Conservation (phyloP, 2,329 filamentous ascomycete genomes). For the Alternaria postmessia region DNA sequence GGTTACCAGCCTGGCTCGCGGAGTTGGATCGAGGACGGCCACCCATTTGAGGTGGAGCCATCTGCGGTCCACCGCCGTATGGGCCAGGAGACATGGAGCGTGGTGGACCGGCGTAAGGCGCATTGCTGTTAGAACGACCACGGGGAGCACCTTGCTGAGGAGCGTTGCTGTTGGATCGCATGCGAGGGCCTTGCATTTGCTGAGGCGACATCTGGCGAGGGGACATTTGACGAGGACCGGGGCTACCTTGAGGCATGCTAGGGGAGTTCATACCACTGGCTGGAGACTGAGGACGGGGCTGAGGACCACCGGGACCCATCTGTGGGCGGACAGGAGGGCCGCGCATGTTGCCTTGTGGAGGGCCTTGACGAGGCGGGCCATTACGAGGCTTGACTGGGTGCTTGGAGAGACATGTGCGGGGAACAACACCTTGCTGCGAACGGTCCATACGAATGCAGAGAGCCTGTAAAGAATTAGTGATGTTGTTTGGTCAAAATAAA, state of each 20-base stretch:
- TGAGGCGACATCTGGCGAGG: slow-evolving; percentile 35
- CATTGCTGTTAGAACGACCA: slow-evolving; percentile 50
- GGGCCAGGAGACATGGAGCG: slow-evolving; percentile 53
- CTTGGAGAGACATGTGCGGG: slow-evolving; percentile 90
- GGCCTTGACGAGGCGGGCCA: slow-evolving; percentile 54
- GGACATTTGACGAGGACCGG: slow-evolving; percentile 44
- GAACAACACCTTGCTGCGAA: slow-evolving; percentile 90
- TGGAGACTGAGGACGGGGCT: slow-evolving; percentile 55
- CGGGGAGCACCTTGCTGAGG: slow-evolving; percentile 39
- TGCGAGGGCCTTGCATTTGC: slow-evolving; percentile 36
- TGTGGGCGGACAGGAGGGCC: slow-evolving; percentile 40
- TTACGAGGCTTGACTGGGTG: slow-evolving; percentile 87
- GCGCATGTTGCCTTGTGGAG: slow-evolving; percentile 52
- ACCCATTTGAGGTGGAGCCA: slow-evolving; percentile 41
- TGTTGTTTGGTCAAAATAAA: neutral
- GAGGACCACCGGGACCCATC: slow-evolving; percentile 45
- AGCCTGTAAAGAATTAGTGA: slow-evolving; percentile 63
- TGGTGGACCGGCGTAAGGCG: slow-evolving; percentile 44
- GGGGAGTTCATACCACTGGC: slow-evolving; percentile 59
- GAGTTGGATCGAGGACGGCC: slow-evolving; percentile 50
- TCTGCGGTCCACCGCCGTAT: slow-evolving; percentile 47
- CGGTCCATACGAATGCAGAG: slow-evolving; percentile 91
- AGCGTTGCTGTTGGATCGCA: slow-evolving; percentile 50
- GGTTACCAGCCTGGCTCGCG: slow-evolving; percentile 39
- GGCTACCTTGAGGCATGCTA: slow-evolving; percentile 49